These are phyloP conservation scores for Podosphaera aphanis DNA, from an alignment of 2,329 filamentous ascomycete genomes.

Conservation along the genomic window DNA sequence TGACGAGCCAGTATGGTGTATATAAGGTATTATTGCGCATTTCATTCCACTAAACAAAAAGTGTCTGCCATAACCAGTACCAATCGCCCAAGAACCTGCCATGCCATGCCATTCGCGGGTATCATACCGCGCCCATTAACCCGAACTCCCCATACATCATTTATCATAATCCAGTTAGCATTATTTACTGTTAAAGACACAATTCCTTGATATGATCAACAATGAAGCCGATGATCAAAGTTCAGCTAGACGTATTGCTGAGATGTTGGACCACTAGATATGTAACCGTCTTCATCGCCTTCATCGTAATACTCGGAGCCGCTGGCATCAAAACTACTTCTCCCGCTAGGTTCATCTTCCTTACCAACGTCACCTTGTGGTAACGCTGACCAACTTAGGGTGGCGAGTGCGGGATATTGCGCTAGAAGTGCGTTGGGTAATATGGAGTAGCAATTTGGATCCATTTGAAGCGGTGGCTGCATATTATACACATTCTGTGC, in stretches of 20 bases:
- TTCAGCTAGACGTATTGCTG: conserved; percentile 12
- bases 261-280: conserved; percentile 21
- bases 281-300: conserved; percentile 45
- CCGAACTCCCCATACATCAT: background rate
- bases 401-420: conserved; percentile 83
- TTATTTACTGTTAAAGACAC: background rate
- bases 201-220: background rate
- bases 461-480: conserved; percentile 34
- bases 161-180: background rate
- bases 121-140: background rate
- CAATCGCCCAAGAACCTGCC: too few species aligned
- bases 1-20: too few species aligned
- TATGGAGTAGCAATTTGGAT: conserved; percentile 32
- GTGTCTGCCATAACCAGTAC: too few species aligned
- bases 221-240: conserved; percentile 10
- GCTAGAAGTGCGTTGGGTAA: conserved; percentile 74
- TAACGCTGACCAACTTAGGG: conserved; percentile 64
- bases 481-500: conserved; percentile 40
- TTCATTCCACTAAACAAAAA: background rate
- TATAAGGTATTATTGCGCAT: too few species aligned
- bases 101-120: background rate
- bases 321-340: conserved; percentile 62
- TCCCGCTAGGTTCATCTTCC: conserved; percentile 54
- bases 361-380: conserved; percentile 35
- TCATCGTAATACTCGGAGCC: conserved; percentile 47